Evolutionary conservation across 495 filamentous ascomycete genomes (phyloP).

Genomic region (Penicillium simplicissimum): DNA sequence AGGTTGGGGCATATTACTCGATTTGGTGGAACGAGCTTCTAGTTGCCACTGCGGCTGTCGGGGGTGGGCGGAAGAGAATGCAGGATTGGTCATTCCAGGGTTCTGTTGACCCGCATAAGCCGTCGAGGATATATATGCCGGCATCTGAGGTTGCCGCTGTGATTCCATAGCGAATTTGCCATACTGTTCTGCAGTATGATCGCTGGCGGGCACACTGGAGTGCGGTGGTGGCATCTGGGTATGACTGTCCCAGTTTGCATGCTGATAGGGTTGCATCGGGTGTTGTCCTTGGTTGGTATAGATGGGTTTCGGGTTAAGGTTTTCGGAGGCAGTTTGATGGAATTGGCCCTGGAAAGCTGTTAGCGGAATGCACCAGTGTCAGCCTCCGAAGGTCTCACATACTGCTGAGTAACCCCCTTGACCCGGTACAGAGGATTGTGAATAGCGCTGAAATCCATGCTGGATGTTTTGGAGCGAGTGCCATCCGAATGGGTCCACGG

Average conservation of each 20-base stretch:
- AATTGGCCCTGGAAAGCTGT: constrained; percentile 5
- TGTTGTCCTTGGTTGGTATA: background rate
- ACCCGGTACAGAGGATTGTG: constrained; percentile 9
- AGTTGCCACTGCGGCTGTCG: constrained; percentile 33
- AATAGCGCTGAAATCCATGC: constrained; percentile 7
- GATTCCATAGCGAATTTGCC: background rate
- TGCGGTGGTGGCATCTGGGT: background rate
- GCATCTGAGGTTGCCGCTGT: background rate
- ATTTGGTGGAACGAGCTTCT: background rate
- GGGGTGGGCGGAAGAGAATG: constrained; percentile 35
- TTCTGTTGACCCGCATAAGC: background rate
- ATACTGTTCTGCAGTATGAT: background rate
- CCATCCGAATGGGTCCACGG: constrained; percentile 19
- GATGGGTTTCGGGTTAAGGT: background rate
- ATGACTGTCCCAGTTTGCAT: background rate
- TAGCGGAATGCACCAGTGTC: background rate
- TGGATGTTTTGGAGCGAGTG: constrained; percentile 20
- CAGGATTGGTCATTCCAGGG: constrained; percentile 61
- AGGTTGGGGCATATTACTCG: background rate
- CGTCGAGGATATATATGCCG: background rate
- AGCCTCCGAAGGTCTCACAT: constrained; percentile 1
- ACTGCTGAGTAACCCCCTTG: constrained; percentile 16
- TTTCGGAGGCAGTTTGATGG: background rate
- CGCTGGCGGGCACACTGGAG: background rate
- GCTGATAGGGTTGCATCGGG: background rate